A percentile compares a stretch with the other conserved stretches of the same genome.
Evolutionary conservation across 768 basidiomycete species (phyloP).

Genomic region (Dictyophora rubrovolvata): DNA sequence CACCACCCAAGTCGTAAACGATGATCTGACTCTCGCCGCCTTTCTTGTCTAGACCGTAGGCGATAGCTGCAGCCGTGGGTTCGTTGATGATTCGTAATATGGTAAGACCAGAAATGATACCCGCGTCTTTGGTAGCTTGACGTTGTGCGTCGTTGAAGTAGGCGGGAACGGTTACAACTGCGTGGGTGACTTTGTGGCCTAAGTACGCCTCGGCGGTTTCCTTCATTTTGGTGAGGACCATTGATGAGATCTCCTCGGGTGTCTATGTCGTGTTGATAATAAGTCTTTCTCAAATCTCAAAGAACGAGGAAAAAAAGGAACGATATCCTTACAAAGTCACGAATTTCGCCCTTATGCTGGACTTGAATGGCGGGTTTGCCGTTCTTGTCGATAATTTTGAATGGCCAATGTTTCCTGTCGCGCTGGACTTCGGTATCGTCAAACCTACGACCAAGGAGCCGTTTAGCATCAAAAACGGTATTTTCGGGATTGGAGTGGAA

Average conservation of each 20-base stretch:
- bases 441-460: conserved; percentile 81
- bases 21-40: conserved; percentile 90
- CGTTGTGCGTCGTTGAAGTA: conserved; percentile 99
- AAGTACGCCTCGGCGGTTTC: conserved; percentile 98
- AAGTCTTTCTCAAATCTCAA: too few species aligned
- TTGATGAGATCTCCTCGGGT: conserved; percentile 90
- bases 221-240: conserved; percentile 97
- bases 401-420: conserved; percentile 89
- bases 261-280: conserved; percentile 35
- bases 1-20: conserved; percentile 97
- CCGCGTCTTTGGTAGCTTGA: conserved; percentile 97
- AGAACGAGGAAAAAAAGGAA: not conserved
- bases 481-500: conserved; percentile 86
- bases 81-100: conserved; percentile 98
- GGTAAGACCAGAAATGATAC: conserved; percentile 86
- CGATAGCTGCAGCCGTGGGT: conserved; percentile 94
- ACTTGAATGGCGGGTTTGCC: conserved; percentile 78
- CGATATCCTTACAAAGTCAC: conserved; percentile 70
- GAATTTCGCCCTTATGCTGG: conserved; percentile 64
- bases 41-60: conserved; percentile 97
- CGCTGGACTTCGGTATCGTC: conserved; percentile 72
- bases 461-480: conserved; percentile 95
- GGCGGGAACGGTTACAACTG: conserved; percentile 96
- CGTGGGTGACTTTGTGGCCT: conserved; percentile 91
- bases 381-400: conserved; percentile 65